Conservation (phyloP, 768 basidiomycete genomes). For the Russula earlei region DNA sequence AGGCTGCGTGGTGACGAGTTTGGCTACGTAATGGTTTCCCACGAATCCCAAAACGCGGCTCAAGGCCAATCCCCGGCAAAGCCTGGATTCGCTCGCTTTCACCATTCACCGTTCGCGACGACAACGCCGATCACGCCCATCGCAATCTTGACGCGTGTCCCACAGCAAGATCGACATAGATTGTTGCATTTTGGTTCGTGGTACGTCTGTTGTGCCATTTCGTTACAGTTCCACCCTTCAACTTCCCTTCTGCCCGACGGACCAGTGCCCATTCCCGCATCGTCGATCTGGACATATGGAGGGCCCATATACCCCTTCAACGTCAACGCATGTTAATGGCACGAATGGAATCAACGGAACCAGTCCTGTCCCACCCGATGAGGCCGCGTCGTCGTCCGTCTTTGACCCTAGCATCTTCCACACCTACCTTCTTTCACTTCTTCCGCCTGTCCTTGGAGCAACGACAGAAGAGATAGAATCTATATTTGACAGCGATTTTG, state of each 20-base stretch:
- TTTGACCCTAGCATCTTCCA: conserved; percentile 69
- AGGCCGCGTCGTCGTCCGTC: conserved; percentile 32
- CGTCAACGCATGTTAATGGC: conserved; percentile 16
- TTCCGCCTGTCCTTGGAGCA: conserved; percentile 81
- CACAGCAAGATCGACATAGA: neutral
- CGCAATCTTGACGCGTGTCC: conserved; percentile 4
- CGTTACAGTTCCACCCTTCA: neutral
- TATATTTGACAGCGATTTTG: conserved; percentile 63
- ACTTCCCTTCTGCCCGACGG: neutral
- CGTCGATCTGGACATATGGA: conserved; percentile 15
- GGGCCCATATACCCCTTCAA: conserved; percentile 18
- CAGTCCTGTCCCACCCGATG: conserved; percentile 21
- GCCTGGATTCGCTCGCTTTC: neutral
- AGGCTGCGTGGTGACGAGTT: no score
- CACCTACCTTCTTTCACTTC: conserved; percentile 56
- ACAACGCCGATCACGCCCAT: conserved; percentile 7
- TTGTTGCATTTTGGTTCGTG: neutral
- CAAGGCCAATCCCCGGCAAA: no score
- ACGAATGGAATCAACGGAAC: conserved; percentile 18
- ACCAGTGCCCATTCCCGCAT: neutral
- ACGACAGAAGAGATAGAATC: conserved; percentile 51
- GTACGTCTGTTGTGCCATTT: neutral
- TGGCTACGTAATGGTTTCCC: conserved; percentile 6
- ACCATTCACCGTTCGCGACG: conserved; percentile 8
- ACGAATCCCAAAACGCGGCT: no score